These are phyloP conservation scores for Wickerhamiella kurtzmanii DNA, from an alignment of 805 yeast species.

Conservation along the genomic window DNA sequence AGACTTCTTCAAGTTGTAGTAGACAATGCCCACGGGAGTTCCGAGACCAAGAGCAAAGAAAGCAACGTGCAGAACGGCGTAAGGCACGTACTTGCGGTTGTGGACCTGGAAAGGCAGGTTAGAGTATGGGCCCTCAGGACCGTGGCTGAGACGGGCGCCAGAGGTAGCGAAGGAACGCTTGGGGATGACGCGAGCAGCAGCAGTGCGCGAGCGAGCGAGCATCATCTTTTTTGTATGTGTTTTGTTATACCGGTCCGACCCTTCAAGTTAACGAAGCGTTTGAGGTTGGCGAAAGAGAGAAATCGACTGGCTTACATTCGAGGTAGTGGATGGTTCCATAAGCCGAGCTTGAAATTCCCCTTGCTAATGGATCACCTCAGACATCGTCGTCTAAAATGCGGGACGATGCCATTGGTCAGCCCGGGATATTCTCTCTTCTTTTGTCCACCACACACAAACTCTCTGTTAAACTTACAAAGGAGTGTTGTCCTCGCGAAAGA, in stretches of 20 bases:
- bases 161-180: slow-evolving; percentile 19
- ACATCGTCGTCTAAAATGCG: slow-evolving; percentile 1
- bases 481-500: no score
- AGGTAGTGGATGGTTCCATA: background rate
- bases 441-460: background rate
- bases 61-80: slow-evolving; percentile 67
- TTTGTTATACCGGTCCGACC: no score
- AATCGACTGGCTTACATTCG: background rate
- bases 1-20: slow-evolving; percentile 77
- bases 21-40: slow-evolving; percentile 66
- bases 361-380: background rate
- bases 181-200: slow-evolving; percentile 1
- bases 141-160: slow-evolving; percentile 30
- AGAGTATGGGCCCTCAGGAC: slow-evolving; percentile 73
- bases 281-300: background rate
- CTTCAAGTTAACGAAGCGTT: background rate
- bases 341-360: background rate
- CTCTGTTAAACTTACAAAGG: background rate
- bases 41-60: slow-evolving; percentile 54
- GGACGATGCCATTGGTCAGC: slow-evolving; percentile 7
- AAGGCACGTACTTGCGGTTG: slow-evolving; percentile 86
- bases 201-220: slow-evolving; percentile 3
- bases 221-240: background rate
- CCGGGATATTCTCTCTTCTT: background rate
- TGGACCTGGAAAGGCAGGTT: slow-evolving; percentile 92